Conservation (phyloP, 2,329 filamentous ascomycete species). For the Allantophomopsis lycopodina region DNA sequence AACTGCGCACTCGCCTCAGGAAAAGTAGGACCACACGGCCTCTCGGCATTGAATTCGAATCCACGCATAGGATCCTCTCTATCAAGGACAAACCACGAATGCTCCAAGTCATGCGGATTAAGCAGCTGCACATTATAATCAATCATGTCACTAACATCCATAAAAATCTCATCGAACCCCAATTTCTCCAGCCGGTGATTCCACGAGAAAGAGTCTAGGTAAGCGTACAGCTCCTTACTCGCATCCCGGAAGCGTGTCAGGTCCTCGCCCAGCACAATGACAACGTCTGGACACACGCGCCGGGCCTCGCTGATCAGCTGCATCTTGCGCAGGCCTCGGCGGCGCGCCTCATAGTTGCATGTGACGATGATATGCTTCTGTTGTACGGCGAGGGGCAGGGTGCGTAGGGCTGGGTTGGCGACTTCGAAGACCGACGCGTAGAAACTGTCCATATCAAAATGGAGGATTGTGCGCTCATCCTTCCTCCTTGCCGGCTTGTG, state of each 20-base stretch:
- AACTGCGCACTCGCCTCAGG: constrained; percentile 3
- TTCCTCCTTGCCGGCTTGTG: constrained; percentile 22
- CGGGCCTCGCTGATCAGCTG: constrained; percentile 76
- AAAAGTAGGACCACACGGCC: constrained; percentile 41
- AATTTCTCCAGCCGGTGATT: constrained; percentile 64
- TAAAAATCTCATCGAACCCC: constrained; percentile 75
- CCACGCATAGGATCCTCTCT: constrained; percentile 62
- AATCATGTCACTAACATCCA: constrained; percentile 70
- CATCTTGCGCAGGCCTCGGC: constrained; percentile 63
- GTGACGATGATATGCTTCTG: constrained; percentile 91
- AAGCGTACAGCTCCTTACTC: constrained; percentile 67
- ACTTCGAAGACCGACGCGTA: constrained; percentile 81
- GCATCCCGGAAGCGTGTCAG: constrained; percentile 73
- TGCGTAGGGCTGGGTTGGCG: constrained; percentile 59
- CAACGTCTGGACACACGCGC: constrained; percentile 66
- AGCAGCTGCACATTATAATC: constrained; percentile 66
- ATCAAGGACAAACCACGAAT: constrained; percentile 72
- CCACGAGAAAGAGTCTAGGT: constrained; percentile 66
- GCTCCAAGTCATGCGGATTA: constrained; percentile 45
- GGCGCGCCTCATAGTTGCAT: constrained; percentile 84
- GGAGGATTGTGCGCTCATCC: constrained; percentile 59
- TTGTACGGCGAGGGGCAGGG: constrained; percentile 66
- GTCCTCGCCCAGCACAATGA: constrained; percentile 80
- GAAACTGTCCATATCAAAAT: constrained; percentile 89
- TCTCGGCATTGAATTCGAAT: constrained; percentile 63